These are phyloP conservation scores for Leccinum pellstonianum DNA, from an alignment of 768 basidiomycete species.

Conservation along the genomic window DNA sequence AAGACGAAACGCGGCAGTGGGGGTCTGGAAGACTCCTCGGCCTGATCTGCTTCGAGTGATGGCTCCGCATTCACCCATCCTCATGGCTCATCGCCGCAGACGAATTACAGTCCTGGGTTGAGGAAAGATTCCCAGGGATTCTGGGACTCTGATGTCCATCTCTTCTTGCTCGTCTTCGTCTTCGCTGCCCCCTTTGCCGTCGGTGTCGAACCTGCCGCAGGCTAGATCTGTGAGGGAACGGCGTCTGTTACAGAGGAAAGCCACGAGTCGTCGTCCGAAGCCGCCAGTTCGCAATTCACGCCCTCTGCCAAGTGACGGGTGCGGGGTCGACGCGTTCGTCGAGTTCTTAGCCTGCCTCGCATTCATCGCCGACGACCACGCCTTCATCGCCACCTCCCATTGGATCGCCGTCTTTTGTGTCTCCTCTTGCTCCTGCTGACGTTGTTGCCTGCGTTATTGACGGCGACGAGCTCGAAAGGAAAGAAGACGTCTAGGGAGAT, in stretches of 20 bases:
- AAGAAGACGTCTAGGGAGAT: slow-evolving; percentile 32
- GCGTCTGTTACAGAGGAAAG: background rate
- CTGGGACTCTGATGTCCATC: slow-evolving; percentile 24
- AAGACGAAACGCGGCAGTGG: background rate
- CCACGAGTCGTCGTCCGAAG: background rate
- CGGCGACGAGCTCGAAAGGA: slow-evolving; percentile 18
- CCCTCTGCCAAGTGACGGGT: slow-evolving; percentile 11
- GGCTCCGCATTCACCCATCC: background rate
- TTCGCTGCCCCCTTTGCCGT: slow-evolving; percentile 12
- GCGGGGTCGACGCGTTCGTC: slow-evolving; percentile 12
- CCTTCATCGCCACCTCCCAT: slow-evolving; percentile 10
- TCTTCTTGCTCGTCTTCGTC: slow-evolving; percentile 12
- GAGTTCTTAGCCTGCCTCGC: slow-evolving; percentile 3
- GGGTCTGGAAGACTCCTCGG: too few relatives aligned
- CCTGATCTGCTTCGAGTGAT: background rate
- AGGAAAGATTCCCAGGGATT: slow-evolving; percentile 29
- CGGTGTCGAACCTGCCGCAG: slow-evolving; percentile 2
- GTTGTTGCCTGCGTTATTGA: slow-evolving; percentile 26
- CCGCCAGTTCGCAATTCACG: background rate
- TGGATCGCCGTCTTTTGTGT: background rate
- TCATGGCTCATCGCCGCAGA: slow-evolving; percentile 7
- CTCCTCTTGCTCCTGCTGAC: slow-evolving; percentile 1
- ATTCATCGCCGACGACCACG: slow-evolving; percentile 10
- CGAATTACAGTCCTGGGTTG: slow-evolving; percentile 12
- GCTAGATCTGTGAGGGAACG: slow-evolving; percentile 6